Conservation (phyloP, 2,329 filamentous ascomycete genomes). For the Monosporascus sp. region DNA sequence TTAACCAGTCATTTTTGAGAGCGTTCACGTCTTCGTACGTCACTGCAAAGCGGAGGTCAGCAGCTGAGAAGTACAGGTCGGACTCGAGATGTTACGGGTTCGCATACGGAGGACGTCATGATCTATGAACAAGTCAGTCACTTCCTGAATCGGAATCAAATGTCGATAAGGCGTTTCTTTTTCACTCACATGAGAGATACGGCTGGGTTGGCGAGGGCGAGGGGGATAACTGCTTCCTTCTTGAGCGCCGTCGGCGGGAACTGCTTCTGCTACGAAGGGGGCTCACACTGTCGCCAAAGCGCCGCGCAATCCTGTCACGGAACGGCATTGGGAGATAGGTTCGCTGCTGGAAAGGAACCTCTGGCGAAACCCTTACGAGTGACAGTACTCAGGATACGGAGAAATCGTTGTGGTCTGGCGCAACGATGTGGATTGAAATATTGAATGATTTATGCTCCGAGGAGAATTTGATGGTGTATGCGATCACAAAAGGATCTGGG, state of each 20-base stretch:
- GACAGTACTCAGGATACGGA: too few relatives aligned
- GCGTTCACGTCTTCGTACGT: constrained; percentile 85
- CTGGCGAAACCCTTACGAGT: not conserved
- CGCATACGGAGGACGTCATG: constrained; percentile 32
- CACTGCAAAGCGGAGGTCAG: constrained; percentile 46
- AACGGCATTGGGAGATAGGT: constrained; percentile 22
- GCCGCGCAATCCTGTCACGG: constrained; percentile 24
- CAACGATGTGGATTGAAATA: too few relatives aligned
- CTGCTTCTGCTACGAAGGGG: constrained; percentile 10
- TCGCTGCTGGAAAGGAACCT: not conserved
- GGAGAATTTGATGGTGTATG: too few relatives aligned
- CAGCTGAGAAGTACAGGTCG: not conserved
- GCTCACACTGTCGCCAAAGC: constrained; percentile 29
- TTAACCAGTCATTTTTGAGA: constrained; percentile 90
- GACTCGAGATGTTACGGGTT: not conserved
- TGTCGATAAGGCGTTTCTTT: not conserved
- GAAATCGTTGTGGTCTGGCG: too few relatives aligned
- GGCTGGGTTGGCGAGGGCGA: constrained; percentile 33
- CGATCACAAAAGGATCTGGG: too few relatives aligned
- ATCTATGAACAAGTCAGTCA: constrained; percentile 19
- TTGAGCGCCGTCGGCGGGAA: constrained; percentile 18
- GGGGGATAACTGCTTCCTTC: constrained; percentile 24
- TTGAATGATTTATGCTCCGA: too few relatives aligned
- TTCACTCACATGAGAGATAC: constrained; percentile 40
- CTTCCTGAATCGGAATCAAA: not conserved